Evolutionary conservation across 2,329 filamentous ascomycete genomes (phyloP).

Genomic region (Colletotrichum somersetense): DNA sequence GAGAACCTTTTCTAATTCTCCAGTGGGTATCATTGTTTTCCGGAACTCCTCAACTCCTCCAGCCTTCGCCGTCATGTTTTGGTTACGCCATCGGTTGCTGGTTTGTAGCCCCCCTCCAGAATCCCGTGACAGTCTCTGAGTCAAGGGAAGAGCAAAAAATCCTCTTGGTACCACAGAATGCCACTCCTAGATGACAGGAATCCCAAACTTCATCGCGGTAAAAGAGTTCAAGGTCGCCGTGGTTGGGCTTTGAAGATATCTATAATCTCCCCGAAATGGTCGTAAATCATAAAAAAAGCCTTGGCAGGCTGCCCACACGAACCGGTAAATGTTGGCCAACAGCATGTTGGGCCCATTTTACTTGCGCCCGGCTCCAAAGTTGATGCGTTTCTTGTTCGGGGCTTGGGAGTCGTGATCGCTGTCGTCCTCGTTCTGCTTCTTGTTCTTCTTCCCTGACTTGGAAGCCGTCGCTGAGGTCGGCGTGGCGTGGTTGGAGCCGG

Average conservation of each 20-base stretch:
- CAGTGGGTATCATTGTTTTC: conserved; percentile 19
- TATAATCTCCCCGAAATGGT: background rate
- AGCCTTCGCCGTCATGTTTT: background rate
- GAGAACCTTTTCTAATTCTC: background rate
- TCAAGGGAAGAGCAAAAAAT: background rate
- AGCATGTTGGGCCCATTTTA: conserved; percentile 43
- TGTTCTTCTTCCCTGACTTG: conserved; percentile 62
- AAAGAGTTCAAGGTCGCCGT: background rate
- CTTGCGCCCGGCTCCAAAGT: conserved; percentile 68
- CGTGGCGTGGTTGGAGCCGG: conserved; percentile 65
- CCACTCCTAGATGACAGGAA: too few relatives aligned
- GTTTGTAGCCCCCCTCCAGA: background rate
- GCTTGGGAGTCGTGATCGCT: conserved; percentile 70
- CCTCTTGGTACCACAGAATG: background rate
- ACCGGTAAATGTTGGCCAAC: background rate
- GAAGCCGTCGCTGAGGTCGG: conserved; percentile 65
- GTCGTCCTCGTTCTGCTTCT: conserved; percentile 64
- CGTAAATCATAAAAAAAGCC: conserved; percentile 1
- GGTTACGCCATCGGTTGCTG: background rate
- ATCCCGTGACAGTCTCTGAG: background rate
- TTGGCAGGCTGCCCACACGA: background rate
- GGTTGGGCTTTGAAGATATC: background rate
- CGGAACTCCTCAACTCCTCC: conserved; percentile 24
- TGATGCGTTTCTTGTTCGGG: conserved; percentile 68
- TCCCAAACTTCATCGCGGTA: background rate